Conservation (phyloP, 2,329 filamentous ascomycete species). For the Paraconiothyrium brasiliense region DNA sequence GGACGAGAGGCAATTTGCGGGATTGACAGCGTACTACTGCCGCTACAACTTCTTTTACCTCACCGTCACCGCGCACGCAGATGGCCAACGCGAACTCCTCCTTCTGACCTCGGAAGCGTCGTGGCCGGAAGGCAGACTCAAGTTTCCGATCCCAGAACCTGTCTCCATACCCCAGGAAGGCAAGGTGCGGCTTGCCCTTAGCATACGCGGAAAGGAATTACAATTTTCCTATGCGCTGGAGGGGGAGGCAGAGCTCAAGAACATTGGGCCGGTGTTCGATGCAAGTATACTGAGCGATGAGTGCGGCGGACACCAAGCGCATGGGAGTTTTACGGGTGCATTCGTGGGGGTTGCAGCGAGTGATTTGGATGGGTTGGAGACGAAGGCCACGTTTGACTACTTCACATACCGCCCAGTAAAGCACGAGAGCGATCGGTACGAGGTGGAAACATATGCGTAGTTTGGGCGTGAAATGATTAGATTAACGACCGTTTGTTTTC, state of each 20-base stretch:
- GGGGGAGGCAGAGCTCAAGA: constrained; percentile 53
- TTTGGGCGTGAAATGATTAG: no score
- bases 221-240: constrained; percentile 68
- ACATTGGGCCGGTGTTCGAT: constrained; percentile 66
- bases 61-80: constrained; percentile 64
- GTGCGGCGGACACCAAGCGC: constrained; percentile 68
- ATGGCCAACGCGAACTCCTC: constrained; percentile 67
- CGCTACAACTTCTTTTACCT: constrained; percentile 73
- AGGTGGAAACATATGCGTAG: constrained; percentile 18
- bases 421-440: constrained; percentile 45
- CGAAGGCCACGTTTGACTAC: constrained; percentile 43
- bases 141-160: constrained; percentile 53
- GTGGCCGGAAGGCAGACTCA: constrained; percentile 62
- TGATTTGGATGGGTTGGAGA: constrained; percentile 42
- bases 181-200: constrained; percentile 63
- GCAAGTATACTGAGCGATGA: constrained; percentile 70
- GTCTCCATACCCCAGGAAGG: constrained; percentile 64
- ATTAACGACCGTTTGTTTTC: no score
- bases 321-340: constrained; percentile 72
- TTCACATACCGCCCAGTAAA: constrained; percentile 43
- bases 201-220: constrained; percentile 61
- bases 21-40: constrained; percentile 69
- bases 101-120: constrained; percentile 66
- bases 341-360: constrained; percentile 48
- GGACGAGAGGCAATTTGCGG: constrained; percentile 70